A percentile compares a stretch with the other conserved stretches of the same genome.
Evolutionary conservation across 2,329 filamentous ascomycete species (phyloP).

Genomic region (Bipolaris gigantea): DNA sequence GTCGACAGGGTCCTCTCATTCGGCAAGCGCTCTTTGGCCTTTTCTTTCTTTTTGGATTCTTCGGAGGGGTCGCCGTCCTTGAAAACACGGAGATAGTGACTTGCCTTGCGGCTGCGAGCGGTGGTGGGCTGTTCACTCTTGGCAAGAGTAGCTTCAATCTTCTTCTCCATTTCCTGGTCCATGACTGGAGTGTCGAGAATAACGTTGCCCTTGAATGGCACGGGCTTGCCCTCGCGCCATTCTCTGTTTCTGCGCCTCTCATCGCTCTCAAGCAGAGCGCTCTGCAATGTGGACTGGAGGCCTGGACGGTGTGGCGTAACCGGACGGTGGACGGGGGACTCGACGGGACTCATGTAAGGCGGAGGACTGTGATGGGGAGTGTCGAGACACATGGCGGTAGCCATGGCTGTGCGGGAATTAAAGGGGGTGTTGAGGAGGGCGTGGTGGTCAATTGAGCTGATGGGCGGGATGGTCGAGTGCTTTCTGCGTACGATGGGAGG

Average conservation of each 20-base stretch:
- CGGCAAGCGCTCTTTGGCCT: conserved; percentile 42
- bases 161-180: conserved; percentile 59
- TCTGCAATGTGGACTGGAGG: conserved; percentile 27
- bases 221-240: conserved; percentile 54
- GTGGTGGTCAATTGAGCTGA: conserved; percentile 36
- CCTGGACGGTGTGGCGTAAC: conserved; percentile 33
- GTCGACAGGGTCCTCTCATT: conserved; percentile 34
- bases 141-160: conserved; percentile 64
- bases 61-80: conserved; percentile 62
- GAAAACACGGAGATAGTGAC: conserved; percentile 66
- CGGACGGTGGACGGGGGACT: conserved; percentile 40
- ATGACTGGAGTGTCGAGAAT: conserved; percentile 46
- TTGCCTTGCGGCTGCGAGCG: conserved; percentile 65
- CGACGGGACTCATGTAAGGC: conserved; percentile 44
- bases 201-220: conserved; percentile 45
- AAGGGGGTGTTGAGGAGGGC: conserved; percentile 38
- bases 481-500: conserved; percentile 38
- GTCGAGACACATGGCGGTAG: conserved; percentile 26
- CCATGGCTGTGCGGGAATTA: conserved; percentile 29
- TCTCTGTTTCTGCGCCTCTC: conserved; percentile 52
- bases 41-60: conserved; percentile 55
- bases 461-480: conserved; percentile 26
- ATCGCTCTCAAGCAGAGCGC: conserved; percentile 39
- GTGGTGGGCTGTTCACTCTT: conserved; percentile 58
- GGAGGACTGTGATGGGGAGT: conserved; percentile 35